These are phyloP conservation scores for Stenogyne calaminthoides DNA, from an alignment of 305 asterid genomes.

Conservation along the genomic window DNA sequence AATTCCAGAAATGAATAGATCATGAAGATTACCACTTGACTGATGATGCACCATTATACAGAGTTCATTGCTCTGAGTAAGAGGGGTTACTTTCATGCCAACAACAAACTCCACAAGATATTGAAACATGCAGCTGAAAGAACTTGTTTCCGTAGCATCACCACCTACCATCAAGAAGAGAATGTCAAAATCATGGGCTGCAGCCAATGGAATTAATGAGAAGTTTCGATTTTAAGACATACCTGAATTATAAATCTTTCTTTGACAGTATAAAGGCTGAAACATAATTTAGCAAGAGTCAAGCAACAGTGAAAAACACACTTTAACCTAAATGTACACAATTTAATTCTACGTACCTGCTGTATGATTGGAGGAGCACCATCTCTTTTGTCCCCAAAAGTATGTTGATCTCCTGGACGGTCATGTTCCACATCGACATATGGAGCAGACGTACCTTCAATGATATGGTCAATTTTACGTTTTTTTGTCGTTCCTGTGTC, in stretches of 20 bases:
- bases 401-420: slow-evolving; percentile 33
- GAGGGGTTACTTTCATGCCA: slow-evolving; percentile 68
- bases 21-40: slow-evolving; percentile 70
- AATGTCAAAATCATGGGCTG: slow-evolving; percentile 24
- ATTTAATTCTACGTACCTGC: slow-evolving; percentile 42
- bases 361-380: slow-evolving; percentile 36
- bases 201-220: not conserved
- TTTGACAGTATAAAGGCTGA: slow-evolving; percentile 78
- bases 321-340: slow-evolving; percentile 13
- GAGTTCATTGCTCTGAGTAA: slow-evolving; percentile 50
- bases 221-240: slow-evolving; percentile 20
- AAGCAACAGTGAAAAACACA: slow-evolving; percentile 27
- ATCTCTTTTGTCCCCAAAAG: slow-evolving; percentile 33
- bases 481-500: slow-evolving; percentile 27
- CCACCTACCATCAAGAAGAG: slow-evolving; percentile 41
- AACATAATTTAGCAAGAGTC: slow-evolving; percentile 33
- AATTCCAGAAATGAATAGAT: slow-evolving; percentile 8
- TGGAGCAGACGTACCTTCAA: slow-evolving; percentile 30
- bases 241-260: slow-evolving; percentile 58
- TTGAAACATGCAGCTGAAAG: slow-evolving; percentile 70
- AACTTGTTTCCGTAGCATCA: slow-evolving; percentile 44
- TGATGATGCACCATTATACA: slow-evolving; percentile 61
- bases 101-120: slow-evolving; percentile 67
- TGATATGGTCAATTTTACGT: slow-evolving; percentile 28
- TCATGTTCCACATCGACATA: slow-evolving; percentile 38